A percentile compares a stretch with the other conserved stretches of the same genome.
Conservation (phyloP, 148 eudicot genomes). For the Gaultheria prostrata region DNA sequence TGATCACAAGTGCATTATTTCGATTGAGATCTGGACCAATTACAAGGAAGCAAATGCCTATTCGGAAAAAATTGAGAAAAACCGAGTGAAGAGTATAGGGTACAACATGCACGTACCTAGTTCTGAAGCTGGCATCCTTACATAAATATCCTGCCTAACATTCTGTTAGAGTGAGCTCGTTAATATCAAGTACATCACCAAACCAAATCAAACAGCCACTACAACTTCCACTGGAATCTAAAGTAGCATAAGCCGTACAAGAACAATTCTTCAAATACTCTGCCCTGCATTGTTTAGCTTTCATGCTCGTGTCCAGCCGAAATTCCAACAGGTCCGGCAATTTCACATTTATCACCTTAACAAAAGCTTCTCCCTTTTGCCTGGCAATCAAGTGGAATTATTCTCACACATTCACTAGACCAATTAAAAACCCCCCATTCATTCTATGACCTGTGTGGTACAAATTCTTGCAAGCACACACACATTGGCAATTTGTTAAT, state of each 20-base stretch:
- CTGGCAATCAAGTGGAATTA: slow-evolving; percentile 13
- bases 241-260: slow-evolving; percentile 22
- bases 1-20: background rate
- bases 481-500: slow-evolving; percentile 16
- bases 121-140: slow-evolving; percentile 16
- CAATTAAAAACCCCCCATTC: slow-evolving; percentile 23
- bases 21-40: background rate
- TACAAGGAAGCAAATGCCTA: background rate
- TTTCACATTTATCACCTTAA: background rate
- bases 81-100: background rate
- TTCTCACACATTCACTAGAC: slow-evolving; percentile 23
- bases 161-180: background rate
- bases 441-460: slow-evolving; percentile 9
- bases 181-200: slow-evolving; percentile 17
- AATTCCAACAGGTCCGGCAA: slow-evolving; percentile 10
- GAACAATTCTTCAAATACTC: slow-evolving; percentile 17
- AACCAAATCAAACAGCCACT: slow-evolving; percentile 22
- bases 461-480: slow-evolving; percentile 23
- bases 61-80: background rate
- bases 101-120: background rate
- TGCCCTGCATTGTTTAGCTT: slow-evolving; percentile 10
- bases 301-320: slow-evolving; percentile 1
- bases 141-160: slow-evolving; percentile 5
- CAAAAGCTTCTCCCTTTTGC: slow-evolving; percentile 1
- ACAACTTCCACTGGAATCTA: slow-evolving; percentile 2